phyloP scores from a whole-genome alignment of 345 rosid species.

The Durio zibethinus region DNA sequence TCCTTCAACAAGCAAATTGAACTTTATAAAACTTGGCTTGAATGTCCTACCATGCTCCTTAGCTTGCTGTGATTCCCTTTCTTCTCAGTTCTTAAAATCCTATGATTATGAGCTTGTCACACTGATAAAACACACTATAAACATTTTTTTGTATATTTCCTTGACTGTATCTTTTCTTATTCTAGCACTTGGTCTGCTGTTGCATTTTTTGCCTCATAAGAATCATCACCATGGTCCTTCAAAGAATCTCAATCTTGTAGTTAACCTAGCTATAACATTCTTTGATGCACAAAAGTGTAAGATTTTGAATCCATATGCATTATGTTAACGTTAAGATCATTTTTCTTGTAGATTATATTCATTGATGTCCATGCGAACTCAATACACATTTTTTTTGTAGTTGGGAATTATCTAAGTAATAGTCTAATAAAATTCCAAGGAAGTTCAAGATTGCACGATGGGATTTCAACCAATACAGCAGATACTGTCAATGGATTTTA shows the following conservation, averaged over 20 bases:
- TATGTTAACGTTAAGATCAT: not conserved
- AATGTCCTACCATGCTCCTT: slow-evolving; percentile 27
- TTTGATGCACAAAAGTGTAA: slow-evolving; percentile 68
- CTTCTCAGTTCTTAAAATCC: slow-evolving; percentile 50
- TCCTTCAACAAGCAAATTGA: slow-evolving; percentile 47
- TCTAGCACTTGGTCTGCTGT: slow-evolving; percentile 24
- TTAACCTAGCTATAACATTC: slow-evolving; percentile 52
- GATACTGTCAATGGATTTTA: slow-evolving; percentile 55
- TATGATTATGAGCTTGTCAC: slow-evolving; percentile 40
- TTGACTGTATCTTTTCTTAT: slow-evolving; percentile 19
- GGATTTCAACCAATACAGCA: slow-evolving; percentile 28
- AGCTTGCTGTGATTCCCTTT: slow-evolving; percentile 34
- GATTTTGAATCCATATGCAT: not conserved
- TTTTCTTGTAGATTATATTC: not conserved
- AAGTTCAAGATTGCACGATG: slow-evolving; percentile 55
- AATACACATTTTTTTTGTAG: slow-evolving; percentile 26
- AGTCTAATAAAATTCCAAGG: slow-evolving; percentile 54
- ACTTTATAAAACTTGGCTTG: slow-evolving; percentile 37
- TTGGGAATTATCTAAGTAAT: slow-evolving; percentile 43
- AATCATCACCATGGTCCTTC: slow-evolving; percentile 28
- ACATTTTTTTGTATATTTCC: slow-evolving; percentile 39
- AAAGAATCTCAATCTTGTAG: slow-evolving; percentile 53
- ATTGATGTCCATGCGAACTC: not conserved
- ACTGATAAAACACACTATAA: slow-evolving; percentile 38
- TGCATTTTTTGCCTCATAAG: slow-evolving; percentile 38